phyloP scores from a whole-genome alignment of 139 green algal species.

The Asterochloris erici region DNA sequence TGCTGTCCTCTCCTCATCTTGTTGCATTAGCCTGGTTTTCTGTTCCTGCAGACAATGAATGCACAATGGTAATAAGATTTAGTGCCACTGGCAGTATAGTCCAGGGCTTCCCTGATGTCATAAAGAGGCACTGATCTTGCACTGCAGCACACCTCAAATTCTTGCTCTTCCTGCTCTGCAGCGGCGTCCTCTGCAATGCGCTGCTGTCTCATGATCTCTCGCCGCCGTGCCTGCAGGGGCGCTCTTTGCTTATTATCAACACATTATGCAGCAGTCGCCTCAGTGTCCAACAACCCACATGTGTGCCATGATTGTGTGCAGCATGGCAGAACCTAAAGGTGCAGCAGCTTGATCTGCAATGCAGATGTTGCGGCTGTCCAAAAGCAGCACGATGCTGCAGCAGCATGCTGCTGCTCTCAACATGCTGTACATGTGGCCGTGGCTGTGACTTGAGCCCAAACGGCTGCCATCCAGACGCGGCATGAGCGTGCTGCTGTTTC shows the following conservation, averaged over 20 bases:
- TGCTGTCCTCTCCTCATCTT: slow-evolving; percentile 53
- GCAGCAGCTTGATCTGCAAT: not conserved
- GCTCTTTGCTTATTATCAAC: not conserved
- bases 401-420: no score
- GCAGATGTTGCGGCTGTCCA: not conserved
- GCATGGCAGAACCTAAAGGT: not conserved
- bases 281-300: not conserved
- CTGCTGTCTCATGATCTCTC: slow-evolving; percentile 56
- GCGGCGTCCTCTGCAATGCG: slow-evolving; percentile 38
- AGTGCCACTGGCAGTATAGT: not conserved
- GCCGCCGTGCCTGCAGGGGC: slow-evolving; percentile 47
- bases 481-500: not conserved
- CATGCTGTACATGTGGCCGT: not conserved
- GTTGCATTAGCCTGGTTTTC: slow-evolving; percentile 22
- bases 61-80: not conserved
- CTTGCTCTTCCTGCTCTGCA: slow-evolving; percentile 13
- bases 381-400: not conserved
- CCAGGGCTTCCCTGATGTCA: not conserved
- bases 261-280: not conserved
- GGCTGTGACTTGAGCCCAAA: not conserved
- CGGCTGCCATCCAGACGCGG: not conserved
- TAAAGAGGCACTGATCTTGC: not conserved
- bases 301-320: not conserved
- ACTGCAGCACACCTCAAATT: slow-evolving; percentile 21
- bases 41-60: slow-evolving; percentile 23